Evolutionary conservation across 225 moss, liverwort and hornwort genomes (phyloP).

Genomic region (Pseudisothecium myosuroides): DNA sequence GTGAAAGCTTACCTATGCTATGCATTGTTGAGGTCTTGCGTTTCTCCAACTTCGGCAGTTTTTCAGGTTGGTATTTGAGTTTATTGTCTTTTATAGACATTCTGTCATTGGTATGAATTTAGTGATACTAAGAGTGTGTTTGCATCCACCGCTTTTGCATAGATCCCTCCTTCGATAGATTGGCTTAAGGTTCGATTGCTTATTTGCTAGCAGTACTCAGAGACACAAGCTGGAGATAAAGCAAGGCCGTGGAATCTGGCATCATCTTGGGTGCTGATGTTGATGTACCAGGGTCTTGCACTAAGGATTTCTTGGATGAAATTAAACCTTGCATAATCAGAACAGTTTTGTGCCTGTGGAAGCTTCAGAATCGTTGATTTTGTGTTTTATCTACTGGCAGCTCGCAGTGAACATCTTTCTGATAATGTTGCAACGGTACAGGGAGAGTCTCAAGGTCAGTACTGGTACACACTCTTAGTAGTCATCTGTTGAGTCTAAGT

Average conservation of each 20-base stretch:
- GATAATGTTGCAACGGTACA: slow-evolving; percentile 63
- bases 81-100: background rate
- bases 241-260: background rate
- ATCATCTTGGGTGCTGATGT: background rate
- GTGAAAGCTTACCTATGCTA: slow-evolving; percentile 96
- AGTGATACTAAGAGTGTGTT: background rate
- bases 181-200: background rate
- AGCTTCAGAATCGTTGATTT: background rate
- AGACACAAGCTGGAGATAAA: background rate
- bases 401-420: slow-evolving; percentile 76
- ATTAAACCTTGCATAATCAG: background rate
- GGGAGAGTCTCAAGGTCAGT: slow-evolving; percentile 71
- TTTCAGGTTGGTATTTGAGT: slow-evolving; percentile 61
- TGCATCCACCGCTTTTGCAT: background rate
- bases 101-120: background rate
- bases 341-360: background rate
- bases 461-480: background rate
- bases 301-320: background rate
- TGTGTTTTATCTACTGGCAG: slow-evolving; percentile 33
- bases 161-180: background rate
- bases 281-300: background rate
- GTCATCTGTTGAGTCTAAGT: background rate
- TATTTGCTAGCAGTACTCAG: background rate
- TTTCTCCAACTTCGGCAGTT: slow-evolving; percentile 57
- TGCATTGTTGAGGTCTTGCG: slow-evolving; percentile 85